A percentile compares a stretch with the other conserved stretches of the same genome.
phyloP scores from a whole-genome alignment of 2,329 filamentous ascomycete genomes.

The Fusarium sp. region DNA sequence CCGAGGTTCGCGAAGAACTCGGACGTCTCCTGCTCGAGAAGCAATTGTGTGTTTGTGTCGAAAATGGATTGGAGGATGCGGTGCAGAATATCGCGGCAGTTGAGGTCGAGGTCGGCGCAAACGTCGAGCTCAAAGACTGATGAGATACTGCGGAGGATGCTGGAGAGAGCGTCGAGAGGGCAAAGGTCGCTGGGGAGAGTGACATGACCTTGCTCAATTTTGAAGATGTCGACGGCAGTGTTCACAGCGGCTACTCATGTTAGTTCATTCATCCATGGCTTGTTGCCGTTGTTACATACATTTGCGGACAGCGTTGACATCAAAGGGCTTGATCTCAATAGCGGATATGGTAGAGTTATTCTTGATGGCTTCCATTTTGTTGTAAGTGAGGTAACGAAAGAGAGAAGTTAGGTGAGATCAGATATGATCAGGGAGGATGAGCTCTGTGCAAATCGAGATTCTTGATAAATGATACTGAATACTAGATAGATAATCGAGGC shows the following conservation, averaged over 20 bases:
- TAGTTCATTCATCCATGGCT: constrained; percentile 9
- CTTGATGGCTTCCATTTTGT: constrained; percentile 40
- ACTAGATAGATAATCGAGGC: constrained; percentile 1
- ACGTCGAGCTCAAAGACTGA: constrained; percentile 41
- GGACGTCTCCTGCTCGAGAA: constrained; percentile 44
- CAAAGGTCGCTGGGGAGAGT: constrained; percentile 39
- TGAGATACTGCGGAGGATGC: constrained; percentile 39
- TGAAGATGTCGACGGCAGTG: constrained; percentile 39
- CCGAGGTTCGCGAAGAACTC: constrained; percentile 42
- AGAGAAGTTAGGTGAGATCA: neutral
- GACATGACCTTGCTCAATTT: constrained; percentile 41
- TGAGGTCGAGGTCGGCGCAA: constrained; percentile 40
- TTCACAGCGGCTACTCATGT: constrained; percentile 39
- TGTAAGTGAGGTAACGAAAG: constrained; percentile 4
- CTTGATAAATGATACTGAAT: constrained; percentile 10
- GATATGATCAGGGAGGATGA: neutral
- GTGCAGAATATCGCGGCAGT: constrained; percentile 42
- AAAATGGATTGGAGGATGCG: constrained; percentile 46
- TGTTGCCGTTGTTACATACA: constrained; percentile 18
- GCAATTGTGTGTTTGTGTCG: constrained; percentile 43
- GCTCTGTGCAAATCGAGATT: neutral
- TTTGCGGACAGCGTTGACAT: constrained; percentile 19
- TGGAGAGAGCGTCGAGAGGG: constrained; percentile 42
- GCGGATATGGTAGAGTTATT: constrained; percentile 35
- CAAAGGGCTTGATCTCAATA: constrained; percentile 27